Percentiles rank a stretch among this genome's conserved stretches.
phyloP scores from a whole-genome alignment of 2,329 filamentous ascomycete species.

The Monilinia aucupariae region DNA sequence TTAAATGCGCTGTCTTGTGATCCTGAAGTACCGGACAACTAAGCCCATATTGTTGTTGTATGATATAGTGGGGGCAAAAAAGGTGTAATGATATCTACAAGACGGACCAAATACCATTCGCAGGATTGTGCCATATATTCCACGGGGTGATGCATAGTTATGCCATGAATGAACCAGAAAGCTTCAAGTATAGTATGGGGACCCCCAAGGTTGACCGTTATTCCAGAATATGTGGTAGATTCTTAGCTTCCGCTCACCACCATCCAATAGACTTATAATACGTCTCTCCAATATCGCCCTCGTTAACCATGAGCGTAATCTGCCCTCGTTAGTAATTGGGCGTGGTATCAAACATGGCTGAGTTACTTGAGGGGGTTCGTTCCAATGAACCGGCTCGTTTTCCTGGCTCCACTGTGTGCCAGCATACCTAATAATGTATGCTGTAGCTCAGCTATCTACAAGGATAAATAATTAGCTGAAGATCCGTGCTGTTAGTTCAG shows the following conservation, averaged over 20 bases:
- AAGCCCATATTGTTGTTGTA: not conserved
- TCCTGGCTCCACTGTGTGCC: not conserved
- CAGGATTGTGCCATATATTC: not conserved
- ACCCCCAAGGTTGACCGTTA: not conserved
- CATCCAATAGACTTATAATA: not conserved
- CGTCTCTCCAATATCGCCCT: not conserved
- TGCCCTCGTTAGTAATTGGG: not conserved
- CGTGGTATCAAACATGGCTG: not conserved
- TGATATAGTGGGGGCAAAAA: not conserved
- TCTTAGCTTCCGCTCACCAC: not conserved
- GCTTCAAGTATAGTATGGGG: not conserved
- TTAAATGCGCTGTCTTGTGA: not conserved
- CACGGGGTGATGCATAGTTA: not conserved
- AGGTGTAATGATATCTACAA: not conserved
- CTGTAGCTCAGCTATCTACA: not conserved
- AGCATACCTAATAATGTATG: not conserved
- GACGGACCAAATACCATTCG: not conserved
- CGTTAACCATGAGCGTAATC: not conserved
- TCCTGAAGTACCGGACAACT: not conserved
- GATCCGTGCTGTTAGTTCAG: not conserved
- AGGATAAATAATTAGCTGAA: conserved; percentile 4
- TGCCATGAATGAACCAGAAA: not conserved
- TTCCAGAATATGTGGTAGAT: not conserved
- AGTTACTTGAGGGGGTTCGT: not conserved
- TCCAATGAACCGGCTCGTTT: not conserved